Base-by-base conservation (phyloP, 2,329 filamentous ascomycete species). In the Pseudohalonectria lignicola region DNA sequence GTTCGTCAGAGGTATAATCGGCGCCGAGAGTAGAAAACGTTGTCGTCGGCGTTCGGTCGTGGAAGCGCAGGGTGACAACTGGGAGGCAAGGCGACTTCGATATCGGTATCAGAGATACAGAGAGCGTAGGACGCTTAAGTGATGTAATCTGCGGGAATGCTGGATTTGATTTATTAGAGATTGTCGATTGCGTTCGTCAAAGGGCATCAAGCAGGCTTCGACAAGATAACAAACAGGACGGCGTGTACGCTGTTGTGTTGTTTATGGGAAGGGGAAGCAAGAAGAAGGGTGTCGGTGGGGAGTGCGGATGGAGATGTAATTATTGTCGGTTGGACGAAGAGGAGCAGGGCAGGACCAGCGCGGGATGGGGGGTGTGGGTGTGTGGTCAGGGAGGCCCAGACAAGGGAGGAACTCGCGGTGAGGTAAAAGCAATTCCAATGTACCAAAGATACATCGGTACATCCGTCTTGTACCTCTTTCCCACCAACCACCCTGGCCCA, bases 281-380 rank as follows among this genome's bases (percentile, higher is more conserved):
- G 39, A 40, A 38, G 38, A 39, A 37, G 23, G 29, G 39, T 23
- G 35, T 31, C n/a, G n/a, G 39, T 37, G 41, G 45, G 42, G 46
- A 46, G 40, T 40, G 46, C 39, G 41, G 45, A 47, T 43, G 42
- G 48, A 52, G 44, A 48, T 49, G 49, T 52, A 51, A 51, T 49
- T 47, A 47, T 45, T 37, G 31, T 31, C 41, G 39, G 39, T 34
- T 45, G 42, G 42, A 39, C 42, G 41, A 29, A 40, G 40, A 37
- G 35, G 36, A 40, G 39, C 25, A 32, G 41, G 33, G 40, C 41
- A 43, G 42, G 38, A 38, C 25, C 21, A 37, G 34, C 23, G 37
- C 41, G 42, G 44, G 43, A 45, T 39, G 45, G 40, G 47, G 47
- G 49, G 42, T 41, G 37, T 21, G 34, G 31, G 39, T 34, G 34